These are phyloP conservation scores for Ambrosiella beaveri DNA, from an alignment of 2,329 filamentous ascomycete species.

Conservation along the genomic window DNA sequence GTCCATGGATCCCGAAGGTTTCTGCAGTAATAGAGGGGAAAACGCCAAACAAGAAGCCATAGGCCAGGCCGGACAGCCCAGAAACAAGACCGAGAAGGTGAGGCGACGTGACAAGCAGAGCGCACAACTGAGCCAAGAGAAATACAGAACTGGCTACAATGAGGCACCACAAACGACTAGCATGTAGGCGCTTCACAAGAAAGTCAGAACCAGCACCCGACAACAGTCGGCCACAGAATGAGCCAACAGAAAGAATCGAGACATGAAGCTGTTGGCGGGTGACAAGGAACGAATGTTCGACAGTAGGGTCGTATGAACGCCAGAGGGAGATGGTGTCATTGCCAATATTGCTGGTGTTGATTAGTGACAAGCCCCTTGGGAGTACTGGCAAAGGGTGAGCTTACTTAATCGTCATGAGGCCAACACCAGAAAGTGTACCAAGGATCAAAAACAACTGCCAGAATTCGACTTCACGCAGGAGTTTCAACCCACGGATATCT, in stretches of 20 bases:
- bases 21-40: conserved; percentile 82
- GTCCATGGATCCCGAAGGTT: conserved; percentile 72
- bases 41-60: conserved; percentile 87
- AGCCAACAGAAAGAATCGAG: conserved; percentile 77
- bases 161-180: conserved; percentile 82
- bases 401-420: conserved; percentile 98
- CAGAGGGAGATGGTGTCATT: conserved; percentile 78
- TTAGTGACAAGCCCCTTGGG: conserved; percentile 3
- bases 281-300: conserved; percentile 57
- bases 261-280: conserved; percentile 80
- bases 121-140: conserved; percentile 59
- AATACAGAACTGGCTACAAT: conserved; percentile 64
- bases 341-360: conserved; percentile 61
- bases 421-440: conserved; percentile 79
- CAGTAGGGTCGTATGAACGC: conserved; percentile 63
- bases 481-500: conserved; percentile 75
- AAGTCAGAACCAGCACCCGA: conserved; percentile 83
- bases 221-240: conserved; percentile 63
- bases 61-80: conserved; percentile 68
- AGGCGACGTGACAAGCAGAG: conserved; percentile 59
- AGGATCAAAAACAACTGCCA: conserved; percentile 83
- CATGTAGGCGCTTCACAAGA: conserved; percentile 61
- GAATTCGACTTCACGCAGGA: conserved; percentile 61
- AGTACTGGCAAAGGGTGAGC: conserved; percentile 19
- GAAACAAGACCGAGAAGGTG: conserved; percentile 63